Evolutionary conservation across 352 stramenopile species (phyloP).

Genomic region (Globisporangium irregulare): DNA sequence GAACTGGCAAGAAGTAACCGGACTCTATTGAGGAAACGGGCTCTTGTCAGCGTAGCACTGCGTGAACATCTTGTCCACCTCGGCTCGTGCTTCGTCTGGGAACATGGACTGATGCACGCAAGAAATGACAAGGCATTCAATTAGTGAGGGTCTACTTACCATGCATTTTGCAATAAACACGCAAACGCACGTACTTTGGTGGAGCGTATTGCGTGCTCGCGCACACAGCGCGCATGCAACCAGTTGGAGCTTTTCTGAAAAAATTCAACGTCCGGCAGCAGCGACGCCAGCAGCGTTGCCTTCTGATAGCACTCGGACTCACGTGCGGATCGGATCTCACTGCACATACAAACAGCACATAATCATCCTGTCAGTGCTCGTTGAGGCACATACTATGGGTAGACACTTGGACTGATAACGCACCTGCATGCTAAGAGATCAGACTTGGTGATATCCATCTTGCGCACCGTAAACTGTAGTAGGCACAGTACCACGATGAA

Average conservation of each 20-base stretch:
- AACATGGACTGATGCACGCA: constrained; percentile 65
- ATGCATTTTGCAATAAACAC: background rate
- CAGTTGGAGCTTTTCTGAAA: constrained; percentile 59
- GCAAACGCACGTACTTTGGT: constrained; percentile 49
- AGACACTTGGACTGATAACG: background rate
- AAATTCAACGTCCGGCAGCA: constrained; percentile 60
- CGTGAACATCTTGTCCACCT: constrained; percentile 81
- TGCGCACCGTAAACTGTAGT: constrained; percentile 70
- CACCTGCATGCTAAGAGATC: constrained; percentile 79
- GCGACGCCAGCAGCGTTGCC: constrained; percentile 49
- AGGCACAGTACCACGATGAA: background rate
- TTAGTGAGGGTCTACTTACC: background rate
- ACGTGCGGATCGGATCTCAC: constrained; percentile 76
- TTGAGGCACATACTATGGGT: background rate
- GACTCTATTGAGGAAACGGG: constrained; percentile 38
- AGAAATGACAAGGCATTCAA: background rate
- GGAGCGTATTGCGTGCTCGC: constrained; percentile 70
- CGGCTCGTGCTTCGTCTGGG: constrained; percentile 47
- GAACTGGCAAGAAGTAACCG: background rate
- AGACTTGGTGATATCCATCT: constrained; percentile 85
- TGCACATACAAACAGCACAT: constrained; percentile 14
- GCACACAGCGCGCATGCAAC: constrained; percentile 66
- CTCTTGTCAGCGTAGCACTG: constrained; percentile 71
- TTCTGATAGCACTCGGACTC: constrained; percentile 85
- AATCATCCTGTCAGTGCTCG: background rate